Conservation (phyloP, 805 yeast genomes). For the Grigorovia jiainica region DNA sequence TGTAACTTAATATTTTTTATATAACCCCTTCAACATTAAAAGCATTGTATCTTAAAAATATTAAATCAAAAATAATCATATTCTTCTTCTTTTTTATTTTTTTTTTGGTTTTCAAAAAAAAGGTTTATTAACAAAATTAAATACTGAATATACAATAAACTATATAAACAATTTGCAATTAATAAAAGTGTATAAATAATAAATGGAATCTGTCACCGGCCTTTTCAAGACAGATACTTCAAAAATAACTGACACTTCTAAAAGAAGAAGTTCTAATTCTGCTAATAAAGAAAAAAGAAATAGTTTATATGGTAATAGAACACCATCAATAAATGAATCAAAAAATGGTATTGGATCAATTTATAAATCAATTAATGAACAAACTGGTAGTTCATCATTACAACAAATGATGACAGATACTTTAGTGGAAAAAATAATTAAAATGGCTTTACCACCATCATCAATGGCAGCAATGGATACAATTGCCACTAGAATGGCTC, state of each 20-base stretch:
- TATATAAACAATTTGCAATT: no score
- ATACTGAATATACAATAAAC: no score
- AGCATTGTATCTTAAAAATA: no score
- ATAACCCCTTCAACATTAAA: no score
- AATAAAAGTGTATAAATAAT: no score
- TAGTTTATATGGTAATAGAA: background rate
- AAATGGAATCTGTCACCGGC: slow-evolving; percentile 24
- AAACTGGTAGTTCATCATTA: slow-evolving; percentile 7
- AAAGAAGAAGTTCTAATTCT: background rate
- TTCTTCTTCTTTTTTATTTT: no score
- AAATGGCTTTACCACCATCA: slow-evolving; percentile 63
- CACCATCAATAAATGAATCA: background rate
- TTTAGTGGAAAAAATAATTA: slow-evolving; percentile 58
- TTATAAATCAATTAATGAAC: background rate
- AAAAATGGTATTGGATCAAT: background rate
- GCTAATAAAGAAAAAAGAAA: background rate
- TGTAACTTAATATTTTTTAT: no score
- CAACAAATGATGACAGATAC: slow-evolving; percentile 49
- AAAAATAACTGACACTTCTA: background rate
- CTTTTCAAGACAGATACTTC: slow-evolving; percentile 24
- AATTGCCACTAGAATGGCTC: slow-evolving; percentile 45
- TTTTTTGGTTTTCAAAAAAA: no score
- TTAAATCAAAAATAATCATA: no score
- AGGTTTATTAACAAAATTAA: no score
- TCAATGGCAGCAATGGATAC: slow-evolving; percentile 37